phyloP scores from a whole-genome alignment of 129 eudicot species.

The Flaveria linearis region DNA sequence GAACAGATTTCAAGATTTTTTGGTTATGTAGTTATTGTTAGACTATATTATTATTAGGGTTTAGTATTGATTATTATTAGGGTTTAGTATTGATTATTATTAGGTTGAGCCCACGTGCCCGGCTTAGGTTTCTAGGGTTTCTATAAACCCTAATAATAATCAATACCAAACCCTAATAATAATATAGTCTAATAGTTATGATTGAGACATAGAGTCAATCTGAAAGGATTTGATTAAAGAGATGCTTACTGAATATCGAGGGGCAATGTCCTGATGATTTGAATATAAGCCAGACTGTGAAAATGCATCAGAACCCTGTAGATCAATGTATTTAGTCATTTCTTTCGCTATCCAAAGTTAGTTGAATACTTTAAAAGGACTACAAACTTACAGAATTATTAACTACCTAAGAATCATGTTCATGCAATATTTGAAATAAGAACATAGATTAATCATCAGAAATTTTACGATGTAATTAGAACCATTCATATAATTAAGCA shows the following conservation, averaged over 20 bases:
- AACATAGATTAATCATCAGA: not conserved
- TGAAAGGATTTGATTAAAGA: slow-evolving; percentile 9
- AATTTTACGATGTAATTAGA: not conserved
- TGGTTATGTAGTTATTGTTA: not conserved
- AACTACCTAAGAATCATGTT: not conserved
- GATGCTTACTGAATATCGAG: slow-evolving; percentile 85
- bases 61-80: too few relatives aligned
- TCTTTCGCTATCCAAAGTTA: not conserved
- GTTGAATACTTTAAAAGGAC: not conserved
- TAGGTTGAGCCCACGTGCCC: too few relatives aligned
- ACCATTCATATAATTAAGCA: not conserved
- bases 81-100: too few relatives aligned
- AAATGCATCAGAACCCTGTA: slow-evolving; percentile 97
- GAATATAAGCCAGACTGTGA: slow-evolving; percentile 95
- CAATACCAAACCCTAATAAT: too few relatives aligned
- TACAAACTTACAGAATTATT: not conserved
- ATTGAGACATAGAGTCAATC: not conserved
- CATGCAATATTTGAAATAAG: slow-evolving; percentile 5
- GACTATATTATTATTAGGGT: too few relatives aligned
- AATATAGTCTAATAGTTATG: not conserved
- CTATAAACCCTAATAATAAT: too few relatives aligned
- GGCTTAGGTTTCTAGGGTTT: too few relatives aligned
- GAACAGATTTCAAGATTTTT: not conserved
- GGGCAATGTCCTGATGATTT: slow-evolving; percentile 98
- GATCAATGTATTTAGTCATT: not conserved